Percentiles rank a stretch among this genome's conserved stretches.
phyloP scores from a whole-genome alignment of 257 asterid species.

The Primulina tabacum region DNA sequence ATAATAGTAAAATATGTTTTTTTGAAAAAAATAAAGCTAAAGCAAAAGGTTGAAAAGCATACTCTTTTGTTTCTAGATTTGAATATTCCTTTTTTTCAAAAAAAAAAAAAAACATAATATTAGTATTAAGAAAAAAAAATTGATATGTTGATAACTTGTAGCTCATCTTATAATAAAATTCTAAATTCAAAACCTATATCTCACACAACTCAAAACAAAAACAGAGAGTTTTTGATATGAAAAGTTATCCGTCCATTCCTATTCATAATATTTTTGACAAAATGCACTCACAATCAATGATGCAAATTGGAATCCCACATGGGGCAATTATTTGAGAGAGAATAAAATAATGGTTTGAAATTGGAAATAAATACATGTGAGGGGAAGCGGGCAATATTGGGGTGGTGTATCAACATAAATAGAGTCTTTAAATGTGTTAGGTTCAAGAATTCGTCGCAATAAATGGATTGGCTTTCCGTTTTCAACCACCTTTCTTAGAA shows the following conservation, averaged over 20 bases:
- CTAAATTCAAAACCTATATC: too few relatives aligned
- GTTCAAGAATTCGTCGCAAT: not conserved
- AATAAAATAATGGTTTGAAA: too few relatives aligned
- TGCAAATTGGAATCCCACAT: not conserved
- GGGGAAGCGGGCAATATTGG: not conserved
- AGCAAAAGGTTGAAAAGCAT: not conserved
- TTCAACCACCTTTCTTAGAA: not conserved
- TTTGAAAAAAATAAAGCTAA: too few relatives aligned
- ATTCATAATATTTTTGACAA: not conserved
- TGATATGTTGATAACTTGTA: not conserved
- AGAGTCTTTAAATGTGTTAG: not conserved
- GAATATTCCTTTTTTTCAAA: too few relatives aligned
- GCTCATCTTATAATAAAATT: too few relatives aligned
- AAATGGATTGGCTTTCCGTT: not conserved
- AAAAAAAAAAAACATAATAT: too few relatives aligned
- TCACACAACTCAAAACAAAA: too few relatives aligned
- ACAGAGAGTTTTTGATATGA: not conserved
- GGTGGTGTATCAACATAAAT: not conserved
- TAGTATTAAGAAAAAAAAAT: too few relatives aligned
- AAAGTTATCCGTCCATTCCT: not conserved
- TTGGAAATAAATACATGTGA: not conserved
- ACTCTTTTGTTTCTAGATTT: not conserved
- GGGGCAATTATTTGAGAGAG: not conserved
- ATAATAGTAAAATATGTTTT: not conserved
- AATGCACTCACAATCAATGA: not conserved